Conservation (phyloP, 148 eudicot species). For the Selenicereus undatus region DNA sequence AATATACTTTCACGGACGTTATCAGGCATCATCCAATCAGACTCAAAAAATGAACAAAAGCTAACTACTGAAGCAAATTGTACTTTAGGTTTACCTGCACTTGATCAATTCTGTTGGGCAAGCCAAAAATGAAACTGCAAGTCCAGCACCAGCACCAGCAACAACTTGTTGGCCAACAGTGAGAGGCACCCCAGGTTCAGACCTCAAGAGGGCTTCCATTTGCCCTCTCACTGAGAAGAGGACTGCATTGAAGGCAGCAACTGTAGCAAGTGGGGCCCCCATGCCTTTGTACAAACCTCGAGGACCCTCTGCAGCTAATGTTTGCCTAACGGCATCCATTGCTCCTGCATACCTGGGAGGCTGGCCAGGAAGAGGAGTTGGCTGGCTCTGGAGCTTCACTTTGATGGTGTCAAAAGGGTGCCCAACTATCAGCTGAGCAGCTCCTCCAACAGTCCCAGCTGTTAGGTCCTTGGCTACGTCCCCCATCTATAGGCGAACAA, state of each 20-base stretch:
- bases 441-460: conserved; percentile 93
- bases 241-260: conserved; percentile 86
- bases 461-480: conserved; percentile 90
- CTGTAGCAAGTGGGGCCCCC: conserved; percentile 99
- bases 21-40: not conserved
- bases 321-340: conserved; percentile 81
- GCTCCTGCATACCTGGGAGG: conserved; percentile 76
- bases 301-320: conserved; percentile 87
- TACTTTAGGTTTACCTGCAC: conserved; percentile 57
- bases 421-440: conserved; percentile 81
- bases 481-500: conserved; percentile 55
- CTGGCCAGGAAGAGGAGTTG: conserved; percentile 82
- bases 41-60: not conserved
- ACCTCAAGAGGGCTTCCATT: conserved; percentile 63
- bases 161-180: conserved; percentile 69
- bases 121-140: conserved; percentile 82
- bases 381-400: conserved; percentile 98
- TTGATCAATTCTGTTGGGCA: conserved; percentile 93
- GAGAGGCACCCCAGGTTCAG: conserved; percentile 71
- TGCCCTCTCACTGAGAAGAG: conserved; percentile 89
- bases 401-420: conserved; percentile 98
- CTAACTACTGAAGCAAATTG: conserved; percentile 7
- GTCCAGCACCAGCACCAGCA: conserved; percentile 88
- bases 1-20: too few relatives aligned
- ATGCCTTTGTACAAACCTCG: conserved; percentile 88